Conservation (phyloP, 139 green algal genomes). For the Tetraselmis striata region DNA sequence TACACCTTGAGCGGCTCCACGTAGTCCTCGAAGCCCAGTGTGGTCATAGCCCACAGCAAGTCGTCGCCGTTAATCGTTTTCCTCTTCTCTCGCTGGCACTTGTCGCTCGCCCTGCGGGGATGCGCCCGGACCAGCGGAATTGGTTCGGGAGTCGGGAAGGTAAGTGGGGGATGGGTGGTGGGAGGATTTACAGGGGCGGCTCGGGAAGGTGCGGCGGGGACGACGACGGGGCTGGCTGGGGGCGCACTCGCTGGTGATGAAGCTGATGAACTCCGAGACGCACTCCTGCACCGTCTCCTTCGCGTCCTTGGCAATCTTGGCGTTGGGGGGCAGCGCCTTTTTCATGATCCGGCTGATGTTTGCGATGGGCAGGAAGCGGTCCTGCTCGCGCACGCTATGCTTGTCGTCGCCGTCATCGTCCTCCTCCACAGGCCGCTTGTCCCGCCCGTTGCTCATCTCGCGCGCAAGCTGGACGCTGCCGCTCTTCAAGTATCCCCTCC, state of each 20-base stretch:
- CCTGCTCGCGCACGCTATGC: conserved; percentile 66
- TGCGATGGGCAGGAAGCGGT: conserved; percentile 94
- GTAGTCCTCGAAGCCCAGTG: conserved; percentile 96
- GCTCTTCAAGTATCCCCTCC: too few species aligned
- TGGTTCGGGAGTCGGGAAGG: neutral
- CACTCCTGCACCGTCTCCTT: conserved; percentile 99
- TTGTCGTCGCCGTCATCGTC: neutral
- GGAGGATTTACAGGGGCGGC: neutral
- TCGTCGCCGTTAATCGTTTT: conserved; percentile 99
- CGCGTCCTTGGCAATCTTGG: conserved; percentile 98
- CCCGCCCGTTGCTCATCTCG: neutral
- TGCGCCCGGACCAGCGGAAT: too few species aligned
- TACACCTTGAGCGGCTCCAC: conserved; percentile 94
- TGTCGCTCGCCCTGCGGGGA: conserved; percentile 90
- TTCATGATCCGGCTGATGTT: conserved; percentile 99
- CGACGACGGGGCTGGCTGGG: neutral
- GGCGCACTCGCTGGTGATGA: conserved; percentile 97
- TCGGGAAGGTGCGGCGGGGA: neutral
- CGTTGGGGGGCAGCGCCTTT: conserved; percentile 75
- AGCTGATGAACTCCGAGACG: conserved; percentile 97
- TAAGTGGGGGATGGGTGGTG: neutral
- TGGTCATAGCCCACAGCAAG: conserved; percentile 95
- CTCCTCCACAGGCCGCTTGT: neutral
- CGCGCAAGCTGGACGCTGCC: too few species aligned
- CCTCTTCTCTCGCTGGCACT: conserved; percentile 95